Evolutionary conservation across 2,329 filamentous ascomycete genomes (phyloP), one percentile per base, ranked within the genome.

Genomic region (Colletotrichum shisoi): DNA sequence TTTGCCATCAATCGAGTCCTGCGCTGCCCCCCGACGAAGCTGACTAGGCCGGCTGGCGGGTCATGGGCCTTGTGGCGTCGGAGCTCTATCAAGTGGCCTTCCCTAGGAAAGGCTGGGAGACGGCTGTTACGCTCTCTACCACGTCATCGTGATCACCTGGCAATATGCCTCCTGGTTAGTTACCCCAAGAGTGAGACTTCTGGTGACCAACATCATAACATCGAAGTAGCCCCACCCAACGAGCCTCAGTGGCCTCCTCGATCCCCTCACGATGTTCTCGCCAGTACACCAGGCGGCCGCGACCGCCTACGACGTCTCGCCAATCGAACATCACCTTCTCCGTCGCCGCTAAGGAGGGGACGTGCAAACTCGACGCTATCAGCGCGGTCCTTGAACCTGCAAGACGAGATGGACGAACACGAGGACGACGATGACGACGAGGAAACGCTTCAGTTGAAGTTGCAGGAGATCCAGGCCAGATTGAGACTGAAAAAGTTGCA

Each of bases 401-500:
- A 70, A 12, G 59, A 67, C 19, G 71, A 73, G 12, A 61, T 66
- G 57, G 74, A 79, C 57, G 79, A 78, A 5, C 80, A 82, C 3
- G 84, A 88, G 11, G 87, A 89, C 4, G 91, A 96, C 7, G 94
- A 96, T 72, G 94, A 97, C 7, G 94, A 96, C 72, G 94, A 97
- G 77, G 94, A 98, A 81, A 96, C 89, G 1, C 80, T 98, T 40
- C 88, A 96, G 74, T 81, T 99, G 69, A 89, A 96, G 76, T 81
- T 98, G 5, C 89, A 94, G 70, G 93, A 92, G 62, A 96, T 99
- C 66, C 90, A 98, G 77, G 93, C 94, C 7, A 89, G 91, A 68
- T 80, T 98, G 59, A 95, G 90, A 77, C 79, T 98, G 70, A 98
- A 97, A 78, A 93, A 90, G 74, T 80, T 98, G 15, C 91, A 95